Evolutionary conservation across 495 filamentous ascomycete genomes (phyloP), one percentile per base, ranked within the genome.

Genomic region (Annulohypoxylon bovei): DNA sequence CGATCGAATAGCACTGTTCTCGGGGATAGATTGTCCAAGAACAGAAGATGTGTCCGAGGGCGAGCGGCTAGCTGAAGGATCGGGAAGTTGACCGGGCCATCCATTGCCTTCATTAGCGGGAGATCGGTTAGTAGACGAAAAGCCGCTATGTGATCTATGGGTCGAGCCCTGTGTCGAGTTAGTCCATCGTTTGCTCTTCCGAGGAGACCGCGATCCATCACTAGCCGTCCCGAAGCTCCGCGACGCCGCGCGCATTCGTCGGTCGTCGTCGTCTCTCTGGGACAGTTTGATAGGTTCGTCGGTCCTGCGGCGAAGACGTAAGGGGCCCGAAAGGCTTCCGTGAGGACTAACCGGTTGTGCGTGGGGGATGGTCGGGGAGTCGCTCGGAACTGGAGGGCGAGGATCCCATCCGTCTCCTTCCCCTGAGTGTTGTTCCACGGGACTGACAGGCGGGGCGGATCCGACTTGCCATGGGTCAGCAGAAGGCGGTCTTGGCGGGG

Each of bases 341-440:
- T 40, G 46, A 9, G 73, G 70, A 68, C 70, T 70, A 40, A 73
- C 65, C 42, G 73, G 57, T 61, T 77, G 75, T 47, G 68, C 61
- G 46, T 67, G 64, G 30, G 75, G 75, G 23, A 77, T 77, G 2
- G 75, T 77, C 32, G 75, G 75, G 54, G 75, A 77, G 59, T 77
- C 75, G 30, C 47, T 62, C 22, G 59, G 57, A 22, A 71, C 62
- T 3, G 62, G 70, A 32, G 62, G 72, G 5, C 59, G 70, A 60
- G 62, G 75, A 35, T 75, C 75, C 62, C 44, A 71, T 55, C 47
- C 27, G 30, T 75, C 75, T 53, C 55, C 72, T 46, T 75, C 75
- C 56, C 68, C 70, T 47, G 65, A 16, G 6, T 33, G 62, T 25
- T 73, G 67, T 9, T 72, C 70, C 25, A 68, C 59, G 44, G 69